Evolutionary conservation across 2,329 filamentous ascomycete species (phyloP).

Genomic region (Cladobotryum protrusum): DNA sequence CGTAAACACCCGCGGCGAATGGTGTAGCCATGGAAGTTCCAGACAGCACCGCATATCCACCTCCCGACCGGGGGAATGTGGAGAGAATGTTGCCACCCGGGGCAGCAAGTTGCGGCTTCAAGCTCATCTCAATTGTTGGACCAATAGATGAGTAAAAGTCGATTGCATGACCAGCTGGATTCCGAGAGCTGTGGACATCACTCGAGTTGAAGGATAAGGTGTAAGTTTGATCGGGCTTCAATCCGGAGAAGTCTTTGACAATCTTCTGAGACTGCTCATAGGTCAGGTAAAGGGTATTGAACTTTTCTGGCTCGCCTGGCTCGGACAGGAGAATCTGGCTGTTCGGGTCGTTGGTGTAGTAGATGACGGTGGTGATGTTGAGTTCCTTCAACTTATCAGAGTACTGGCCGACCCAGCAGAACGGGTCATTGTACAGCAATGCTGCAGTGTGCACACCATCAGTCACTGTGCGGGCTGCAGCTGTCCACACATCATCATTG

Average conservation of each 20-base stretch:
- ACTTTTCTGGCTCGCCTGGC: not conserved
- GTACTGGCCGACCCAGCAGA: not conserved
- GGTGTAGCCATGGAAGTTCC: conserved; percentile 45
- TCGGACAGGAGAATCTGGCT: not conserved
- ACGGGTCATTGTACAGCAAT: too few species aligned
- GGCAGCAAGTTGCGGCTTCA: conserved; percentile 34
- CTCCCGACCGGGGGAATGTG: conserved; percentile 35
- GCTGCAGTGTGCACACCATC: too few species aligned
- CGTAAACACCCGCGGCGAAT: conserved; percentile 32
- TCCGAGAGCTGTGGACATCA: not conserved
- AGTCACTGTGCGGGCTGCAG: too few species aligned
- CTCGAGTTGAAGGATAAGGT: conserved; percentile 2
- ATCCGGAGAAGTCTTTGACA: too few species aligned
- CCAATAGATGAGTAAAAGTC: conserved; percentile 29
- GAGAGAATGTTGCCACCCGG: conserved; percentile 38
- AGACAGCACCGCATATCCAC: conserved; percentile 34
- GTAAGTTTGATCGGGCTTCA: too few species aligned
- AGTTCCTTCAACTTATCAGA: not conserved
- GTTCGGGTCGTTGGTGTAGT: not conserved
- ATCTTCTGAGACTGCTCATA: too few species aligned
- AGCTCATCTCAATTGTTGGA: conserved; percentile 33
- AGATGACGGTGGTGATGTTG: not conserved
- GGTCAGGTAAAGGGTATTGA: not conserved
- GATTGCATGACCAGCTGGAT: not conserved
- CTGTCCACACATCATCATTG: too few species aligned